Conservation (phyloP, 352 stramenopile genomes). For the Hyaloperonospora brassicae region DNA sequence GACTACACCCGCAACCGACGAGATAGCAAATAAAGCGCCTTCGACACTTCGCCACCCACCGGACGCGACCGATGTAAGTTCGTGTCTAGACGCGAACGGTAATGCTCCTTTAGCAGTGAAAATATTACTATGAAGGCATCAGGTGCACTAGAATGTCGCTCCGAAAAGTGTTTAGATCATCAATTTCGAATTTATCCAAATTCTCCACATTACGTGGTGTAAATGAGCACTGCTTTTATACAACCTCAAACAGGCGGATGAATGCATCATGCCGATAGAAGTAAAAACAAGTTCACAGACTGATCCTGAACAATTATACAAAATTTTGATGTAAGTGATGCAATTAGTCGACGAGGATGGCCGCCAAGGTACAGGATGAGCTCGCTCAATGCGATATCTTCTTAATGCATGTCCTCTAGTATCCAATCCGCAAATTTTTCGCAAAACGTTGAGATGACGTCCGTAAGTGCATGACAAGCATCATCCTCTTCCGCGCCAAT, state of each 20-base stretch:
- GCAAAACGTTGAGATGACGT: constrained; percentile 56
- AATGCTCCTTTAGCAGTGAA: constrained; percentile 41
- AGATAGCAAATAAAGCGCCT: constrained; percentile 49
- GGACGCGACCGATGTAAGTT: constrained; percentile 16
- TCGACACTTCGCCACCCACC: constrained; percentile 48
- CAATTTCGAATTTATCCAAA: constrained; percentile 55
- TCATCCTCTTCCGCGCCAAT: constrained; percentile 45
- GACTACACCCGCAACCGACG: constrained; percentile 45
- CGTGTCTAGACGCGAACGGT: constrained; percentile 33
- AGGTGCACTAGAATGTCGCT: constrained; percentile 43
- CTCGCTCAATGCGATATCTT: constrained; percentile 37
- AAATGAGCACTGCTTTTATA: constrained; percentile 53
- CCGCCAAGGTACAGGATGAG: constrained; percentile 51
- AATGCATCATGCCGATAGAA: constrained; percentile 60
- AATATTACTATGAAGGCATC: constrained; percentile 54
- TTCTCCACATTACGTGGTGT: constrained; percentile 26
- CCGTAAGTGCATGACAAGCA: constrained; percentile 48
- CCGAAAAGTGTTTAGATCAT: constrained; percentile 53
- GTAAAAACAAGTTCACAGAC: constrained; percentile 37
- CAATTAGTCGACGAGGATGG: constrained; percentile 60
- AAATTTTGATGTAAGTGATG: constrained; percentile 68
- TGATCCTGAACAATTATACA: constrained; percentile 66
- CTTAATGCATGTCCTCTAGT: constrained; percentile 35
- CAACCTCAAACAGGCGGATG: constrained; percentile 43
- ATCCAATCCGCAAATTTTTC: constrained; percentile 71